These are phyloP conservation scores for Tritrichomonas musculus DNA, from an alignment of 208 protist species.

Conservation along the genomic window DNA sequence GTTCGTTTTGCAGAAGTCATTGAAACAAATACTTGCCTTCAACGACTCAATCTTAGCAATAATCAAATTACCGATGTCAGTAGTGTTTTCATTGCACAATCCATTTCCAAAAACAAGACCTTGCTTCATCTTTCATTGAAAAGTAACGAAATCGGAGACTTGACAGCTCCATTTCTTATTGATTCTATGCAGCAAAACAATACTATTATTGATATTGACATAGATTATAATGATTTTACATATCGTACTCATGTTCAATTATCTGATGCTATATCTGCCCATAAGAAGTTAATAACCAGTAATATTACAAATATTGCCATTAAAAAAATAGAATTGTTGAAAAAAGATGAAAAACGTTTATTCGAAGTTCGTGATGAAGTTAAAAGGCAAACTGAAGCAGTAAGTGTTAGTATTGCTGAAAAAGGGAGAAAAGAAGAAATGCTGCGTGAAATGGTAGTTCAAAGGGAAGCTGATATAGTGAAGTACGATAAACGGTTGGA, in stretches of 20 bases:
- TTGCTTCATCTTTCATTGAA: neutral
- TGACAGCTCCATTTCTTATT: neutral
- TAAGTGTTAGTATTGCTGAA: neutral
- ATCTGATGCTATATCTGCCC: neutral
- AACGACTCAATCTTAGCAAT: neutral
- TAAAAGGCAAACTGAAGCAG: neutral
- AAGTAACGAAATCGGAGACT: neutral
- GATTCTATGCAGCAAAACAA: neutral
- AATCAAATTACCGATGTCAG: neutral
- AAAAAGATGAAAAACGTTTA: neutral
- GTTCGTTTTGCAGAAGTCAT: neutral
- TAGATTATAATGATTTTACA: neutral
- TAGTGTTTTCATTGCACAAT: neutral
- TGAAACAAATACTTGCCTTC: neutral
- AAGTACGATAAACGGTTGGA: neutral
- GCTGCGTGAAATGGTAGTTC: neutral
- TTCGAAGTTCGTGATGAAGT: neutral
- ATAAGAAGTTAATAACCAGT: neutral
- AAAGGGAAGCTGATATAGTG: neutral
- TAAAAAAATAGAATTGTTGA: neutral
- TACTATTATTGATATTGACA: neutral
- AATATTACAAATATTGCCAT: neutral
- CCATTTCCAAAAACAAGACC: neutral
- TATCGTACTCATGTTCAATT: neutral
- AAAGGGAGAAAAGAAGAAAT: neutral